A percentile compares a stretch with the other conserved stretches of the same genome.
These are phyloP conservation scores for Secale cereale DNA, from an alignment of 176 grass and related monocot species.

Conservation along the genomic window DNA sequence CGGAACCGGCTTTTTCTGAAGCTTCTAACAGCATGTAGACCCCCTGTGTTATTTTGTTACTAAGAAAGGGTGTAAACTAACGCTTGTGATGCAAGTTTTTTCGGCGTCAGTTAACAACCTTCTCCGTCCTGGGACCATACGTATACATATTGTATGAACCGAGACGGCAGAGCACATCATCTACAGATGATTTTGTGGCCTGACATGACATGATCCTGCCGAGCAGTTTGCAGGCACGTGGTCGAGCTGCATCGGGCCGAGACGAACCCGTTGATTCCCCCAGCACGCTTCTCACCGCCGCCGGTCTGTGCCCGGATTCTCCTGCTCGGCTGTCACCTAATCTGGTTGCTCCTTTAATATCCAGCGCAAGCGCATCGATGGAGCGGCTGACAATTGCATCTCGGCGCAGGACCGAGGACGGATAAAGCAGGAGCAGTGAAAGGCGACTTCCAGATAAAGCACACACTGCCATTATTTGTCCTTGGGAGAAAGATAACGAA, in stretches of 20 bases:
- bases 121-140: neutral
- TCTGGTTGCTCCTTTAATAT: neutral
- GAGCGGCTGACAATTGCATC: neutral
- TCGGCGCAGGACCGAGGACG: neutral
- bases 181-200: neutral
- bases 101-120: neutral
- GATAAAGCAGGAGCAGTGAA: neutral
- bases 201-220: neutral
- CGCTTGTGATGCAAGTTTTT: conserved; percentile 34
- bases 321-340: neutral
- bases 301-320: neutral
- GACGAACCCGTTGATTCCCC: neutral
- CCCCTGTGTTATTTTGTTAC: neutral
- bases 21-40: conserved; percentile 25
- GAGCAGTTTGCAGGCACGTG: neutral
- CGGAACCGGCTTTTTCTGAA: neutral
- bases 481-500: neutral
- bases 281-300: neutral
- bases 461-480: neutral
- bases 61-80: neutral
- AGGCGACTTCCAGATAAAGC: conserved; percentile 17
- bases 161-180: neutral
- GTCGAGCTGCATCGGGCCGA: neutral
- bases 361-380: no score
- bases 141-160: neutral